Percentiles rank a stretch among this genome's conserved stretches.
Conservation (phyloP, 306 rosid species). For the Coriaria nepalensis region DNA sequence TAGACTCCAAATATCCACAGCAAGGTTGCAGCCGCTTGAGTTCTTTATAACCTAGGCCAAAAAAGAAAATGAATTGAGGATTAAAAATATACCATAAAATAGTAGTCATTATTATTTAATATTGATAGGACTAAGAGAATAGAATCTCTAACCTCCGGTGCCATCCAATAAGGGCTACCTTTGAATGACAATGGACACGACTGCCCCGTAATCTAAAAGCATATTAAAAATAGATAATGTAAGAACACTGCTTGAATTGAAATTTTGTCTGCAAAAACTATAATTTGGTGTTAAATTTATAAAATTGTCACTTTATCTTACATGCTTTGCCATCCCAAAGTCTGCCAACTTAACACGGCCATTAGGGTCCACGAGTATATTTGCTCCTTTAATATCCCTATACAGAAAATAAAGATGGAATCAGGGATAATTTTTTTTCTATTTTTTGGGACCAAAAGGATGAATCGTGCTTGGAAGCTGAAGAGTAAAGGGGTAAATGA, state of each 20-base stretch:
- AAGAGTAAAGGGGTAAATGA: slow-evolving; percentile 7
- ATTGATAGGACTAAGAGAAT: slow-evolving; percentile 4
- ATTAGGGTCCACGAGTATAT: slow-evolving; percentile 88
- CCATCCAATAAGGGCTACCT: slow-evolving; percentile 99
- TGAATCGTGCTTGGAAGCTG: slow-evolving; percentile 7
- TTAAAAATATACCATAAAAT: slow-evolving; percentile 14
- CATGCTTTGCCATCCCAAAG: slow-evolving; percentile 99
- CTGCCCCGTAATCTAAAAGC: slow-evolving; percentile 63
- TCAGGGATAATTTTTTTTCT: neutral
- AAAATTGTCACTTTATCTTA: slow-evolving; percentile 23
- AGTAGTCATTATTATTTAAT: slow-evolving; percentile 14
- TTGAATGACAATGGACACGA: slow-evolving; percentile 84
- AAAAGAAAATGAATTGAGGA: no score
- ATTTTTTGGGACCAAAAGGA: no score
- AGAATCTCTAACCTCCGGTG: slow-evolving; percentile 71
- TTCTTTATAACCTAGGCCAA: slow-evolving; percentile 65
- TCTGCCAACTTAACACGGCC: slow-evolving; percentile 95
- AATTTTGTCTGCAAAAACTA: neutral
- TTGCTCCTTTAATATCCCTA: slow-evolving; percentile 99
- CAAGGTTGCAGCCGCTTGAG: slow-evolving; percentile 70
- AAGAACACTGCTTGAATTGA: neutral
- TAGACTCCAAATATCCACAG: slow-evolving; percentile 99
- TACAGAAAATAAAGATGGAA: slow-evolving; percentile 12
- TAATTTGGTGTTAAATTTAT: no score
- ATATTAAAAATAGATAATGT: neutral